Evolutionary conservation across 163 green algal species (phyloP).

Genomic region (Trebouxiophyceae sp.): DNA sequence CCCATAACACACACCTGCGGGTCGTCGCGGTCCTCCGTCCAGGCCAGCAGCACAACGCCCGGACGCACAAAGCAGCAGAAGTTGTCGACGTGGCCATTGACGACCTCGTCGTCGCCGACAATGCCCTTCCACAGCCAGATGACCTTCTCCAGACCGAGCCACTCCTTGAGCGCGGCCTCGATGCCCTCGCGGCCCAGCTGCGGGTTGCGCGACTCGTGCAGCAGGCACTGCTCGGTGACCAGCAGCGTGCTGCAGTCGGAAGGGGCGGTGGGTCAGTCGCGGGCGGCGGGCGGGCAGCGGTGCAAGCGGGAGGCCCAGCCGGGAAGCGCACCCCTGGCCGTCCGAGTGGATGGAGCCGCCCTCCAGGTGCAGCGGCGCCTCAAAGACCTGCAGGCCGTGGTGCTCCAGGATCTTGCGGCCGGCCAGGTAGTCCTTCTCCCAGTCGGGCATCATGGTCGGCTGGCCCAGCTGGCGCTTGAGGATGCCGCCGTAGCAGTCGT

Average conservation of each 20-base stretch:
- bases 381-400: slow-evolving; percentile 39
- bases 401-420: slow-evolving; percentile 31
- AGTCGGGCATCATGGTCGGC: slow-evolving; percentile 38
- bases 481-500: slow-evolving; percentile 40
- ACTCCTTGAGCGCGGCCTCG: slow-evolving; percentile 32
- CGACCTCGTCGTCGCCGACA: slow-evolving; percentile 35
- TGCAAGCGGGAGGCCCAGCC: background rate
- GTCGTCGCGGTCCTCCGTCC: slow-evolving; percentile 60
- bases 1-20: slow-evolving; percentile 31
- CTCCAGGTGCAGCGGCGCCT: slow-evolving; percentile 49
- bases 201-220: slow-evolving; percentile 31
- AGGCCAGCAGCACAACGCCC: slow-evolving; percentile 59
- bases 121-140: slow-evolving; percentile 38
- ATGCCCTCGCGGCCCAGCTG: slow-evolving; percentile 23
- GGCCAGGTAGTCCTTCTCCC: slow-evolving; percentile 49
- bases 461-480: slow-evolving; percentile 31
- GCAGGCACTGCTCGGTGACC: slow-evolving; percentile 40
- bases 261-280: background rate
- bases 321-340: slow-evolving; percentile 42
- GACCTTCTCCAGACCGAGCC: slow-evolving; percentile 33
- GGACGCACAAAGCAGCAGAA: slow-evolving; percentile 63
- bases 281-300: too few relatives aligned
- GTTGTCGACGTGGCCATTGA: slow-evolving; percentile 78
- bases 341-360: slow-evolving; percentile 62
- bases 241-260: slow-evolving; percentile 24